phyloP scores from a whole-genome alignment of 352 stramenopile species.

The Elongisporangium prolatum region DNA sequence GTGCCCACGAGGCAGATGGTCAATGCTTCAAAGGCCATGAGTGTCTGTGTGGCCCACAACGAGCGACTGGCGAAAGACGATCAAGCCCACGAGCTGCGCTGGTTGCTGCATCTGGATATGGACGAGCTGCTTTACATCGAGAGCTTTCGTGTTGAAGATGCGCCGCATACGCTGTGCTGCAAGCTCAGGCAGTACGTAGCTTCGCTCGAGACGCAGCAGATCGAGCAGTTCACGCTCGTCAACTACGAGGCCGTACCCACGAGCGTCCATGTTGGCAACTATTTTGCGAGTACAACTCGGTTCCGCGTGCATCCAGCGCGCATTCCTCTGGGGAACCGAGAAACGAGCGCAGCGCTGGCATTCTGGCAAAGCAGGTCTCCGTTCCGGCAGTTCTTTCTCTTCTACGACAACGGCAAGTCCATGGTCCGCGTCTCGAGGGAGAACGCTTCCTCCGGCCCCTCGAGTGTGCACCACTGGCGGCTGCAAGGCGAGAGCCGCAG shows the following conservation, averaged over 20 bases:
- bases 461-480: conserved; percentile 36
- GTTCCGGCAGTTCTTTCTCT: conserved; percentile 33
- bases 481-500: conserved; percentile 1
- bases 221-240: conserved; percentile 27
- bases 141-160: conserved; percentile 1
- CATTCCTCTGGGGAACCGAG: conserved; percentile 12
- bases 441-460: conserved; percentile 1
- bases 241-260: conserved; percentile 34
- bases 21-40: conserved; percentile 28
- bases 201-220: conserved; percentile 5
- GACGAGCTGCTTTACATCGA: conserved; percentile 34
- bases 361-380: conserved; percentile 23
- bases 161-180: not conserved
- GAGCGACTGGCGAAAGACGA: not conserved
- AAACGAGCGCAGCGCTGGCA: conserved; percentile 11
- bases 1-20: conserved; percentile 29
- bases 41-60: conserved; percentile 12
- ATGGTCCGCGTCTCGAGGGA: conserved; percentile 20
- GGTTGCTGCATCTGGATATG: conserved; percentile 35
- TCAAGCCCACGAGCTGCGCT: conserved; percentile 11
- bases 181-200: not conserved
- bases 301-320: conserved; percentile 24
- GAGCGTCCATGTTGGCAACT: conserved; percentile 11
- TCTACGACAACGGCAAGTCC: conserved; percentile 45
- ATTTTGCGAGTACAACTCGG: conserved; percentile 17